These are phyloP conservation scores for Botrytis tulipae DNA, from an alignment of 2,329 filamentous ascomycete genomes.

Conservation along the genomic window DNA sequence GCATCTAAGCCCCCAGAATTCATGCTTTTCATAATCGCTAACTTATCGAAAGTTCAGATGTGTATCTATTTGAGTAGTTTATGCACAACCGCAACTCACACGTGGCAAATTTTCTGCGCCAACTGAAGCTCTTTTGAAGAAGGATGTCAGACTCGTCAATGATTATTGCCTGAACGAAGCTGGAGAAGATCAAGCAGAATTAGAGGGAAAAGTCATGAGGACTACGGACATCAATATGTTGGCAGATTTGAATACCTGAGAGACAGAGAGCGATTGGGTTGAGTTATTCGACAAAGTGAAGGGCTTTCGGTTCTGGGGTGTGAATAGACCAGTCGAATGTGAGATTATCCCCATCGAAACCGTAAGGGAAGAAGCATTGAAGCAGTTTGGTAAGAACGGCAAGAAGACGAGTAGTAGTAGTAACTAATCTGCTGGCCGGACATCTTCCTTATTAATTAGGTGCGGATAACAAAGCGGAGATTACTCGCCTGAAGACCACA, in stretches of 20 bases:
- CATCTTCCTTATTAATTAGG: background rate
- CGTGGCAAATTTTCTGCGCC: conserved; percentile 48
- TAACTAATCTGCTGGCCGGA: background rate
- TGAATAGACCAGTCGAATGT: conserved; percentile 44
- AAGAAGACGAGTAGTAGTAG: conserved; percentile 8
- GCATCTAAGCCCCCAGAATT: background rate
- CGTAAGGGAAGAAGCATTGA: conserved; percentile 47
- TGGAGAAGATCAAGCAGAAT: conserved; percentile 41
- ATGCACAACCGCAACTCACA: conserved; percentile 59
- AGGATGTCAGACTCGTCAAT: conserved; percentile 44
- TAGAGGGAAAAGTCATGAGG: conserved; percentile 48
- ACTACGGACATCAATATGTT: conserved; percentile 55
- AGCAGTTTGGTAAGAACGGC: conserved; percentile 45
- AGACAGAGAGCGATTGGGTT: conserved; percentile 48
- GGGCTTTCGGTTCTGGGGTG: conserved; percentile 47
- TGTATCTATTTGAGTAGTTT: conserved; percentile 60
- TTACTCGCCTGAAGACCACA: background rate
- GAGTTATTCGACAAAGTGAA: conserved; percentile 47
- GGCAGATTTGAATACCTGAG: conserved; percentile 51
- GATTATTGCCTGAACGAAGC: conserved; percentile 46
- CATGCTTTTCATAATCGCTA: conserved; percentile 61
- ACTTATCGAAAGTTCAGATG: conserved; percentile 51
- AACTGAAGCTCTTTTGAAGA: conserved; percentile 54
- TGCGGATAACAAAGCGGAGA: background rate
- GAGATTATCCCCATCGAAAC: conserved; percentile 51